phyloP scores from a whole-genome alignment of 805 yeast species.

The Cyberlindnera sargentensis region DNA sequence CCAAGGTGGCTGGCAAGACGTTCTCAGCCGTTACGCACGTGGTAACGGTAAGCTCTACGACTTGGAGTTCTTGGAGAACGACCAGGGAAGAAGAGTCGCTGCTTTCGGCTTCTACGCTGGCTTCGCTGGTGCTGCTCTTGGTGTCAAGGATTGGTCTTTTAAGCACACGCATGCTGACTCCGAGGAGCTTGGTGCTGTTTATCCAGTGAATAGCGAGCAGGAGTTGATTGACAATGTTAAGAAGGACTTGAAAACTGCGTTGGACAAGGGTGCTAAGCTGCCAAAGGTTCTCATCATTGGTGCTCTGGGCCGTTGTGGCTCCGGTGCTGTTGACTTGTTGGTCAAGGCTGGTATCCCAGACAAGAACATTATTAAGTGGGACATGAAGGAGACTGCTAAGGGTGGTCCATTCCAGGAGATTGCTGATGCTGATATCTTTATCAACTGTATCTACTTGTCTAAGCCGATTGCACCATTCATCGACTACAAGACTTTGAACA shows the following conservation, averaged over 20 bases:
- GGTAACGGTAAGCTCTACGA: constrained; percentile 92
- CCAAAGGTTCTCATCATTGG: constrained; percentile 91
- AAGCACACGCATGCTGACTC: constrained; percentile 67
- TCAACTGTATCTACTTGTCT: constrained; percentile 94
- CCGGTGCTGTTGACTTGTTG: constrained; percentile 88
- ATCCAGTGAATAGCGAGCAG: constrained; percentile 77
- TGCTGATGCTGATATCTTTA: constrained; percentile 76
- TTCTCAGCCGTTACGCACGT: constrained; percentile 77
- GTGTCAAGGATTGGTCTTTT: constrained; percentile 90
- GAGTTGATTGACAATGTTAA: constrained; percentile 69
- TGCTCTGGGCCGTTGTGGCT: constrained; percentile 97
- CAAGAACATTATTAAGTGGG: constrained; percentile 83
- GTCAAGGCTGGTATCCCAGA: constrained; percentile 84
- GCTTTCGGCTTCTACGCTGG: constrained; percentile 99
- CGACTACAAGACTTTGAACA: constrained; percentile 59
- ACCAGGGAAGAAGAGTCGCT: constrained; percentile 96
- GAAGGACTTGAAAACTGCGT: constrained; percentile 49
- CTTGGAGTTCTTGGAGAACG: constrained; percentile 90
- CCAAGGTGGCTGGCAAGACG: constrained; percentile 97
- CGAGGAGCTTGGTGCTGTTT: constrained; percentile 69
- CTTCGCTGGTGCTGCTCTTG: constrained; percentile 99
- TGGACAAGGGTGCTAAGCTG: constrained; percentile 50
- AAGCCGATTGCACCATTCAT: constrained; percentile 91
- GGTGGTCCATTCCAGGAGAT: constrained; percentile 98
- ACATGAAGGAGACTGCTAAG: constrained; percentile 89